Evolutionary conservation across 1,139 yeast species (phyloP).

Genomic region (Debaryomyces subglobosus): DNA sequence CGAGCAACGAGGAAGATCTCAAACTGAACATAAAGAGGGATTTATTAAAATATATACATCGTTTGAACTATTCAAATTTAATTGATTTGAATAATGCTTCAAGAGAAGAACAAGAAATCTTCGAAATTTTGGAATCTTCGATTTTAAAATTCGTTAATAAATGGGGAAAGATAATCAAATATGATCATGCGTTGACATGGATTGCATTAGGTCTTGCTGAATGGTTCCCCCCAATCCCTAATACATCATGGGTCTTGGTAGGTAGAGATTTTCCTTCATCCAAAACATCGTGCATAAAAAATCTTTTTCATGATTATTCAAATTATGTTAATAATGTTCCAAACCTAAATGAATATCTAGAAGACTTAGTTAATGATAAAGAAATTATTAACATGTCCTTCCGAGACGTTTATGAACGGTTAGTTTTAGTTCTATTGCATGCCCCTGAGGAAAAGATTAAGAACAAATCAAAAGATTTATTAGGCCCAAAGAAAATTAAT

Average conservation of each 20-base stretch:
- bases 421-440: conserved; percentile 75
- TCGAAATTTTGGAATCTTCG: conserved; percentile 61
- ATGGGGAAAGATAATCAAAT: conserved; percentile 80
- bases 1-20: conserved; percentile 23
- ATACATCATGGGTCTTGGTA: conserved; percentile 46
- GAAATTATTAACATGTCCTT: conserved; percentile 47
- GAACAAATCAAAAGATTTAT: conserved; percentile 7
- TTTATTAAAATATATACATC: conserved; percentile 54
- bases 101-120: conserved; percentile 50
- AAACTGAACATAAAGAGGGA: conserved; percentile 49
- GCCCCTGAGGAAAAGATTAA: conserved; percentile 51
- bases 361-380: conserved; percentile 32
- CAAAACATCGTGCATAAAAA: conserved; percentile 34
- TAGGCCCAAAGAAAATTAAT: conserved; percentile 24
- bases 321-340: conserved; percentile 44
- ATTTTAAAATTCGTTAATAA: conserved; percentile 65
- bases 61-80: conserved; percentile 29
- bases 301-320: conserved; percentile 51
- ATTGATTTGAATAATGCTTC: conserved; percentile 13
- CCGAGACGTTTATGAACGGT: conserved; percentile 73
- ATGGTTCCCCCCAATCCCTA: conserved; percentile 74
- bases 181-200: conserved; percentile 85
- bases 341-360: conserved; percentile 28
- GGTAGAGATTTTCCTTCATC: conserved; percentile 39
- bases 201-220: conserved; percentile 86